These are phyloP conservation scores for Colletotrichum theobromicola DNA, from an alignment of 2,329 filamentous ascomycete species.

Conservation along the genomic window DNA sequence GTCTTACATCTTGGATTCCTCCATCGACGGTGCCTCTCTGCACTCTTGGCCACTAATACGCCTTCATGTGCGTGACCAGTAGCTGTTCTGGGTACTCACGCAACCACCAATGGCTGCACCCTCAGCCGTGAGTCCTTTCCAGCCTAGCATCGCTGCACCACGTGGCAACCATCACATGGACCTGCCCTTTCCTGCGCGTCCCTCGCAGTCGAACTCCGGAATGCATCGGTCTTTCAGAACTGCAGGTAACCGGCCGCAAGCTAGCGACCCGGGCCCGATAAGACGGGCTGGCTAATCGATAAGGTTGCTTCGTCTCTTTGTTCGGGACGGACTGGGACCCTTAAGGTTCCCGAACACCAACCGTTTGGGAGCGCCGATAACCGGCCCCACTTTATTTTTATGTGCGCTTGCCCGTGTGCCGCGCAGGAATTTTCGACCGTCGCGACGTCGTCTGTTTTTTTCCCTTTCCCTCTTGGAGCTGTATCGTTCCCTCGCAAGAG, in stretches of 20 bases:
- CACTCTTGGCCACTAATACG: neutral
- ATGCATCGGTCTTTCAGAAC: neutral
- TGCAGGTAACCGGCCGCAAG: neutral
- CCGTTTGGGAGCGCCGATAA: neutral
- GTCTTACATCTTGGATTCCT: neutral
- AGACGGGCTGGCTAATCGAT: neutral
- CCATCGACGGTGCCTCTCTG: neutral
- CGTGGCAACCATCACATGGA: slow-evolving; percentile 5
- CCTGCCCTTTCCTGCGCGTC: neutral
- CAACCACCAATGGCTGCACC: neutral
- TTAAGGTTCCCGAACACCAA: neutral
- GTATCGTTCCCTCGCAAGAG: slow-evolving; percentile 7
- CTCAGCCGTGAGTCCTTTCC: neutral
- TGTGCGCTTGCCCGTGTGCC: neutral
- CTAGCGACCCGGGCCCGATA: neutral
- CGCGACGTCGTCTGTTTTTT: neutral
- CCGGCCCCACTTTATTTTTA: slow-evolving; percentile 3
- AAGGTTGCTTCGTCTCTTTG: neutral
- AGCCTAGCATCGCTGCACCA: neutral
- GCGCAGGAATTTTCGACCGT: slow-evolving; percentile 5
- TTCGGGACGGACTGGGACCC: neutral
- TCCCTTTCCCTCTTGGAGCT: neutral
- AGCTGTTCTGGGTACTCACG: neutral
- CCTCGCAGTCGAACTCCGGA: neutral
- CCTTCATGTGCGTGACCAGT: neutral